Base-by-base conservation (phyloP, 805 yeast genomes). In the Lipomyces kockii region DNA sequence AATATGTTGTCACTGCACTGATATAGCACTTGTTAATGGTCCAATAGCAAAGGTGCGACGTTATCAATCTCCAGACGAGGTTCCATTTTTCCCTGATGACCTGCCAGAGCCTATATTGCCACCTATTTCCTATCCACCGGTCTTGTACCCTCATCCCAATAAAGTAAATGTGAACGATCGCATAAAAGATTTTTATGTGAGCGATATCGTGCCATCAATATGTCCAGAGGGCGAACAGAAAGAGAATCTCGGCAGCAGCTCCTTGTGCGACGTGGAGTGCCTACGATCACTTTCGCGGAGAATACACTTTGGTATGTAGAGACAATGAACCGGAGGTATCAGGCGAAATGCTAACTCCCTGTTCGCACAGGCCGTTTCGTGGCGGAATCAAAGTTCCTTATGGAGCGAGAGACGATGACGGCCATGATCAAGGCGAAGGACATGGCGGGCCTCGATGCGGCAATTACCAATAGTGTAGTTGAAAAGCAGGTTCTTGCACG, bases 41-140 rank as follows among this genome's bases (percentile, higher is more conserved):
- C 4, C 20, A 2, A 58, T 55, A 70, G 79, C 97, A 1, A 95
- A 90, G 77, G 83, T 93, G 43, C 85, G 99, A 75, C 84, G 99
- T 74, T 95, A 87, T 77, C 93, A 92, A 76, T 92, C 97, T 0
- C 98, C 98, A 0, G 98, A 95, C 78, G 97, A 95, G 78, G 83
- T 86, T 12, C 93, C 99, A 6, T 95, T 92, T 77, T 92, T 89
- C 81, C 96, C 97, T 2, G 81, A 85, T 37, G 81, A 83, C 20
- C 79, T 87, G 59, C 83, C 83, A n/a, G 78, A 84, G 29, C 88
- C 97, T n/a, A 83, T 91, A 61, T 81, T 95, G 58, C 98, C 98
- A 2, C 82, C 89, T 22, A 81, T 92, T 55, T 81, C 89, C 62
- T 91, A 92, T 76, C 97, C 98, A 3, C 84, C 84, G 71, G 83